Evolutionary conservation across 2,329 filamentous ascomycete species (phyloP).

Genomic region (Sporothrix brunneoviolacea): DNA sequence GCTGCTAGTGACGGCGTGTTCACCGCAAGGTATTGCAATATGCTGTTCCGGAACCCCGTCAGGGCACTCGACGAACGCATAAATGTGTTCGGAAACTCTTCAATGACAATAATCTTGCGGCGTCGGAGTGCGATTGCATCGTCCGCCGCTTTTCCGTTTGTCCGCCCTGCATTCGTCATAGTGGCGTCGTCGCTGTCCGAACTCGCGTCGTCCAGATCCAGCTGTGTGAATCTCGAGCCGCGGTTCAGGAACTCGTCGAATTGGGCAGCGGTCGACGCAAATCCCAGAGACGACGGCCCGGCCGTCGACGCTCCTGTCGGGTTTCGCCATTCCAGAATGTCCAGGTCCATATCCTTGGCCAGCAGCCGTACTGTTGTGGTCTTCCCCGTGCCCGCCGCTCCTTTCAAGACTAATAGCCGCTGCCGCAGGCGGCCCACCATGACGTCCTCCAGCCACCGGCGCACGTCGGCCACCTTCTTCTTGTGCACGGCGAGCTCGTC

Average conservation of each 20-base stretch:
- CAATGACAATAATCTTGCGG: constrained; percentile 61
- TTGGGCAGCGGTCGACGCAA: constrained; percentile 65
- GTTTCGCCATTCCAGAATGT: constrained; percentile 87
- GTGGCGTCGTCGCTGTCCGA: constrained; percentile 23
- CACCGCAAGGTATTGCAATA: constrained; percentile 68
- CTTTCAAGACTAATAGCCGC: constrained; percentile 77
- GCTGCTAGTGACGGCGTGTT: constrained; percentile 51
- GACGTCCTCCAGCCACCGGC: constrained; percentile 72
- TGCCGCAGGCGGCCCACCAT: constrained; percentile 59
- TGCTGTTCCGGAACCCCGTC: constrained; percentile 64
- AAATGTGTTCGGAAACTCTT: constrained; percentile 77
- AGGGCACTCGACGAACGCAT: constrained; percentile 57
- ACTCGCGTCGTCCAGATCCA: constrained; percentile 23
- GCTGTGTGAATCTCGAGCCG: constrained; percentile 67
- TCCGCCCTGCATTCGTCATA: constrained; percentile 7
- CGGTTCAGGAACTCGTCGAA: constrained; percentile 90
- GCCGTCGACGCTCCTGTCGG: constrained; percentile 46
- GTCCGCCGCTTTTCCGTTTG: not conserved
- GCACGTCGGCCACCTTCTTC: constrained; percentile 83
- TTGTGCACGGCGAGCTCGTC: constrained; percentile 91
- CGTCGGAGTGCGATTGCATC: constrained; percentile 1
- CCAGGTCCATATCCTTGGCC: constrained; percentile 66
- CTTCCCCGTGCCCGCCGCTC: constrained; percentile 86
- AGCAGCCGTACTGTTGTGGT: constrained; percentile 79
- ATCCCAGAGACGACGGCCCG: constrained; percentile 49